Evolutionary conservation across 257 asterid genomes (phyloP), one percentile per base, ranked within the genome.

Genomic region (Phtheirospermum japonicum): DNA sequence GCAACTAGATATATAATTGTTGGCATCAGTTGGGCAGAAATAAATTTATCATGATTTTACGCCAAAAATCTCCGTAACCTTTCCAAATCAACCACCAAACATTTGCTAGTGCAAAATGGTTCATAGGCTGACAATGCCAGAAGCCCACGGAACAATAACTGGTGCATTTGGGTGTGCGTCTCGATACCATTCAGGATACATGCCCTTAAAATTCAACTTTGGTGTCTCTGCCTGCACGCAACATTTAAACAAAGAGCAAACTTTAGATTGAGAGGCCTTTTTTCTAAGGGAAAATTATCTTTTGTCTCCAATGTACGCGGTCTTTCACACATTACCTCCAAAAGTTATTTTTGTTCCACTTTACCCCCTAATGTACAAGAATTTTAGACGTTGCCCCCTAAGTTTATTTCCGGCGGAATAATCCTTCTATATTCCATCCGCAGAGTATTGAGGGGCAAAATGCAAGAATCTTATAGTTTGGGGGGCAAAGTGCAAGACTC

Each of bases 101-200:
- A 4, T 23, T 61, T 40, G 67, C 16, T 28, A 62, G 69, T 12
- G 49, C 4, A 18, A 50, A 33, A 50, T 14, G 9, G 4, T 57
- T 71, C 71, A 88, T 7, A 51, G 48, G 66, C 80, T 64, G 46
- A 82, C 71, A 43, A 92, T 80, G 14, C 99, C 97, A 13, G 97
- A 75, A 30, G 78, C 94, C 99, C 99, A 92, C 11, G 96, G 91
- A 65, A 92, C 97, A 37, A 77, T 40, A 31, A 80, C 26, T 0
- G 99, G 99, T 4, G 94, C 94, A 19, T 87, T 84, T 7, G 95
- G 89, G 59, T 87, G 96, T 5, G 87, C 65, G 2, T 73, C 69
- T 71, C 97, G 77, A 67, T 85, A 93, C 53, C 91, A 70, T 31
- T 92, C 94, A 2, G 97, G 66, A 72, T 92, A 92, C 10, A 32